Percentiles rank a stretch among this genome's conserved stretches.
These are phyloP conservation scores for Mycena indigotica DNA, from an alignment of 768 basidiomycete genomes.

Conservation along the genomic window DNA sequence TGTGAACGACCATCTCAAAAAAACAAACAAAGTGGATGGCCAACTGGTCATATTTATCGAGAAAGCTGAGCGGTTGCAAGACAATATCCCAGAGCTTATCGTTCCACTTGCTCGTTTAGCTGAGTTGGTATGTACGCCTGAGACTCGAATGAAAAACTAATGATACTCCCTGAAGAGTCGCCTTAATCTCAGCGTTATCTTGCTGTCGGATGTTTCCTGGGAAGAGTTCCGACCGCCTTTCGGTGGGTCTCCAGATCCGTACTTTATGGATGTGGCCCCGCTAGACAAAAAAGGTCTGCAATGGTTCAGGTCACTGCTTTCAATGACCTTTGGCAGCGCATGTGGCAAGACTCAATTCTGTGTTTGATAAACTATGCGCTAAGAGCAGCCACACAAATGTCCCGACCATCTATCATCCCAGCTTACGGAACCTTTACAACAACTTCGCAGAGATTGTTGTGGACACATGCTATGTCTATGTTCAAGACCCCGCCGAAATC, in stretches of 20 bases:
- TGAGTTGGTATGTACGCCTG: conserved; percentile 58
- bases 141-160: not conserved
- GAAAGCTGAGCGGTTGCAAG: conserved; percentile 66
- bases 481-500: conserved; percentile 67
- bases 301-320: not conserved
- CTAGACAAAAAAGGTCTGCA: conserved; percentile 58
- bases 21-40: conserved; percentile 14
- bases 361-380: conserved; percentile 14
- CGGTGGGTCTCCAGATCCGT: conserved; percentile 75
- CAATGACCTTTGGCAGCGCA: conserved; percentile 29
- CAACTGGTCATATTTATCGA: conserved; percentile 67
- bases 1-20: conserved; percentile 32
- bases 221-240: conserved; percentile 69
- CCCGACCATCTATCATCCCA: conserved; percentile 50
- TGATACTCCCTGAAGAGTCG: conserved; percentile 44
- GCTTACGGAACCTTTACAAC: conserved; percentile 56
- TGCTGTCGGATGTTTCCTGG: conserved; percentile 70
- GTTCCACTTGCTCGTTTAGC: conserved; percentile 71
- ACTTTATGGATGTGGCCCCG: conserved; percentile 58
- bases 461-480: conserved; percentile 64
- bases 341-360: conserved; percentile 34
- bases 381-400: conserved; percentile 7
- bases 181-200: conserved; percentile 59
- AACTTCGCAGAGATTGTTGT: conserved; percentile 64
- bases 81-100: conserved; percentile 62